Conservation (phyloP, 2,329 filamentous ascomycete species). For the Ophiostoma tasmaniense region DNA sequence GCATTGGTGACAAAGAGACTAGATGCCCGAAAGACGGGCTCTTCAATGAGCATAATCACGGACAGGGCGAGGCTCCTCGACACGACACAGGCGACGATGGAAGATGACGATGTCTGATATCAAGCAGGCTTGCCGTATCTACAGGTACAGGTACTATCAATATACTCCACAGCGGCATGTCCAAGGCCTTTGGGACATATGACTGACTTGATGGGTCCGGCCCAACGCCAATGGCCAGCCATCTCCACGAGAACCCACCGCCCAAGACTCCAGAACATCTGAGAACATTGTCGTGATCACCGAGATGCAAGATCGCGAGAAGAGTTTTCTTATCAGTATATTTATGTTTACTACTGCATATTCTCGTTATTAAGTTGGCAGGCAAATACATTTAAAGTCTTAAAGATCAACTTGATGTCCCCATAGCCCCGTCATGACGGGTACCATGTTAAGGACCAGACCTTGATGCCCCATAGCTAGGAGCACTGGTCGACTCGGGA, state of each 20-base stretch:
- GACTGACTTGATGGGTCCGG: not conserved
- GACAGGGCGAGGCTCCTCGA: not conserved
- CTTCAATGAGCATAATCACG: not conserved
- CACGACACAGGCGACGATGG: not conserved
- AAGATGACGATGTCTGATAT: not conserved
- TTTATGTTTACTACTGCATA: not conserved
- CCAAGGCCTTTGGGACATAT: not conserved
- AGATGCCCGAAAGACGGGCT: not conserved
- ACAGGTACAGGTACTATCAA: too few relatives aligned
- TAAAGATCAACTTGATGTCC: not conserved
- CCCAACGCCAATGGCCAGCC: slow-evolving; percentile 1
- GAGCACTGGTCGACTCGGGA: not conserved
- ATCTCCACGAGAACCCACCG: not conserved
- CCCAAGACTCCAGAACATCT: not conserved
- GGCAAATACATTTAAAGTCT: not conserved
- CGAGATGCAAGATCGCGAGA: not conserved
- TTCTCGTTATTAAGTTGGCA: not conserved
- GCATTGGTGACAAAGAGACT: not conserved
- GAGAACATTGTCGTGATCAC: not conserved
- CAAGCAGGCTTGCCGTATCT: not conserved
- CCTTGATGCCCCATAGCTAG: not conserved
- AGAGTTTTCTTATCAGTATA: slow-evolving; percentile 1
- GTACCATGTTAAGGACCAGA: not conserved
- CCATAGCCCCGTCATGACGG: not conserved
- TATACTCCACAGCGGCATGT: not conserved